These are phyloP conservation scores for Poa pratensis DNA, from an alignment of 176 grass and related monocot species.

Conservation along the genomic window DNA sequence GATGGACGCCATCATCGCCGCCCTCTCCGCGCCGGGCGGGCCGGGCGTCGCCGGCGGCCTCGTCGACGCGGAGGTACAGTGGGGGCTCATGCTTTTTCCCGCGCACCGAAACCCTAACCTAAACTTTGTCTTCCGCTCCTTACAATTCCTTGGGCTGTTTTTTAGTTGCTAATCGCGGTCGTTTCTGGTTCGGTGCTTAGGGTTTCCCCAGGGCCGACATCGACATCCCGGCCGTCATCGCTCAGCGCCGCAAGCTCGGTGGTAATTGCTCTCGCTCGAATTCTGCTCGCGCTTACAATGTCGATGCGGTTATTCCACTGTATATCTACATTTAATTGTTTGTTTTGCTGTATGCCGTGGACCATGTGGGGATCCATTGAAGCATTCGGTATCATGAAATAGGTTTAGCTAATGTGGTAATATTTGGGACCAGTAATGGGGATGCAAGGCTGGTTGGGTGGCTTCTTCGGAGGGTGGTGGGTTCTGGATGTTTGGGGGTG, in stretches of 20 bases:
- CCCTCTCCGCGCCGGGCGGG: conserved; percentile 58
- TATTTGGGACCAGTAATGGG: neutral
- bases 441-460: neutral
- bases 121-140: neutral
- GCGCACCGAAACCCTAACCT: conserved; percentile 33
- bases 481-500: neutral
- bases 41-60: conserved; percentile 72
- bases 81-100: neutral
- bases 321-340: too few species aligned
- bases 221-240: conserved; percentile 64
- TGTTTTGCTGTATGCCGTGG: neutral
- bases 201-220: conserved; percentile 81
- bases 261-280: conserved; percentile 37
- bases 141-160: neutral
- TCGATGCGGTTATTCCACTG: neutral
- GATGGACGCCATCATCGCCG: conserved; percentile 83
- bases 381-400: neutral
- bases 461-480: neutral
- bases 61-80: conserved; percentile 66
- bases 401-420: neutral
- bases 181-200: conserved; percentile 38
- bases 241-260: conserved; percentile 59
- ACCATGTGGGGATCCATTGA: neutral
- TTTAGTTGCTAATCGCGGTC: conserved; percentile 19
- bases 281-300: neutral